Conservation (phyloP, 164 flowering plant species). For the Nymphaea colorata region DNA sequence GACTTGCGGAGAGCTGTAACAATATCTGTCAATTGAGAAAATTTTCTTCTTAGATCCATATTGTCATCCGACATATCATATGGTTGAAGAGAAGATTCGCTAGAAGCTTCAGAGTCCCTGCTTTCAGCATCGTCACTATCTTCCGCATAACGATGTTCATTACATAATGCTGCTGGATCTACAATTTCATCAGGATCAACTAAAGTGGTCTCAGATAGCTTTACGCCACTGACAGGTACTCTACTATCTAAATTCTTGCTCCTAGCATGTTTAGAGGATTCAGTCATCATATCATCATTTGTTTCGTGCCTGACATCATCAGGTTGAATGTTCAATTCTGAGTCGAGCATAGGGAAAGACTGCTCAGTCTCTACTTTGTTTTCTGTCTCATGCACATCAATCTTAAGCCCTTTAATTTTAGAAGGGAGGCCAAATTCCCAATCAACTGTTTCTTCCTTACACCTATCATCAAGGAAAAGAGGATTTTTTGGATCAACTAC, state of each 20-base stretch:
- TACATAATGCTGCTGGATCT: conserved; percentile 57
- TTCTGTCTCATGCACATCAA: background rate
- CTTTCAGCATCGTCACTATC: conserved; percentile 48
- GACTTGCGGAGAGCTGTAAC: conserved; percentile 77
- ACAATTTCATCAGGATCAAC: conserved; percentile 79
- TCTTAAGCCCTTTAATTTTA: background rate
- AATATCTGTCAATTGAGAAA: conserved; percentile 80
- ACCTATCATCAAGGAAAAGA: conserved; percentile 84
- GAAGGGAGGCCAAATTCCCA: conserved; percentile 72
- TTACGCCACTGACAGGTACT: conserved; percentile 4
- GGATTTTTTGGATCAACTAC: conserved; percentile 88
- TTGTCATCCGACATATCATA: conserved; percentile 93
- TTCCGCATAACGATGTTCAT: conserved; percentile 27
- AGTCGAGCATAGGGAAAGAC: conserved; percentile 10
- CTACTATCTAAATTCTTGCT: background rate
- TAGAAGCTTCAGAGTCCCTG: conserved; percentile 48
- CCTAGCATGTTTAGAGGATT: conserved; percentile 4
- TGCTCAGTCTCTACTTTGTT: background rate
- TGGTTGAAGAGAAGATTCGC: conserved; percentile 79
- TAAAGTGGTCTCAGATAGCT: conserved; percentile 21
- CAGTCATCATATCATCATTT: conserved; percentile 12
- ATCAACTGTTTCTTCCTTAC: conserved; percentile 46
- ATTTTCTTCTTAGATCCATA: conserved; percentile 51
- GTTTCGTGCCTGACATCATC: conserved; percentile 6
- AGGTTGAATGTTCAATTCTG: conserved; percentile 10